Conservation (phyloP, 129 eudicot species). For the Flaveria brownii region DNA sequence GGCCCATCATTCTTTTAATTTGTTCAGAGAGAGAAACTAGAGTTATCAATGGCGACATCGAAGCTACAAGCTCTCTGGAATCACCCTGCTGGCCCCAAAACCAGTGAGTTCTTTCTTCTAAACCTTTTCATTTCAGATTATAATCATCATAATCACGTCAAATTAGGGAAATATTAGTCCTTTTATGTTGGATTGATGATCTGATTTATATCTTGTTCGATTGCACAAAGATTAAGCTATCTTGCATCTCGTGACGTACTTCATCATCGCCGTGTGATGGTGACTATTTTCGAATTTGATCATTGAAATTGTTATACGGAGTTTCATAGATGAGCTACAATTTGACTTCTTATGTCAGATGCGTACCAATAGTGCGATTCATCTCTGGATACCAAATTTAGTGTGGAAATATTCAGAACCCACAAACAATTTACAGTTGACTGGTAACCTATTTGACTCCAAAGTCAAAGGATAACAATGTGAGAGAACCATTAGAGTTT, state of each 20-base stretch:
- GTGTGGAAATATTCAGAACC: neutral
- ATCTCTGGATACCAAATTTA: neutral
- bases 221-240: neutral
- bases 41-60: constrained; percentile 57
- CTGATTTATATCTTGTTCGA: constrained; percentile 15
- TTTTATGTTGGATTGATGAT: constrained; percentile 4
- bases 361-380: neutral
- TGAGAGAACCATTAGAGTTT: neutral
- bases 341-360: constrained; percentile 29
- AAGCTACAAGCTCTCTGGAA: constrained; percentile 82
- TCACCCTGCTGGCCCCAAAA: constrained; percentile 98
- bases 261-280: neutral
- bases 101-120: constrained; percentile 45
- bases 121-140: neutral
- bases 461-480: constrained; percentile 22
- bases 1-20: neutral
- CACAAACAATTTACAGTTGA: neutral
- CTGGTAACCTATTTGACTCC: constrained; percentile 6
- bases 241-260: neutral
- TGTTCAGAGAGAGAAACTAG: constrained; percentile 12
- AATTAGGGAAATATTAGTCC: constrained; percentile 13
- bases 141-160: neutral
- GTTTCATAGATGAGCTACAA: neutral
- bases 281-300: neutral
- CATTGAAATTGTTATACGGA: constrained; percentile 3